Evolutionary conservation across 208 protist genomes (phyloP).

Genomic region (Trypanosoma lewisi): DNA sequence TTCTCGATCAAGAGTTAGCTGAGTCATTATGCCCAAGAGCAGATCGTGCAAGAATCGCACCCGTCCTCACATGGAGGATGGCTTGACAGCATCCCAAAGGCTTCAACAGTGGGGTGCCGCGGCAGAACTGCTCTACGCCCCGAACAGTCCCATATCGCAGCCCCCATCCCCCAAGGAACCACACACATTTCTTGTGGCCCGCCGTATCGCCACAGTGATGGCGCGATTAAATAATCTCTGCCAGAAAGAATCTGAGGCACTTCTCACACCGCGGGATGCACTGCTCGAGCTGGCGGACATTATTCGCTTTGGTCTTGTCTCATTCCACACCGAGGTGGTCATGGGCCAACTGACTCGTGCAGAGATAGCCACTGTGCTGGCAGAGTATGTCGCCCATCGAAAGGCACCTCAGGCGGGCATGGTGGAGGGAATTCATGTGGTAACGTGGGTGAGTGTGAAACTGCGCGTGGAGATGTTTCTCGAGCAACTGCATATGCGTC

Average conservation of each 20-base stretch:
- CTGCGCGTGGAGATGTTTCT: constrained; percentile 59
- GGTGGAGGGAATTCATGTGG: constrained; percentile 45
- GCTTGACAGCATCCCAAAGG: constrained; percentile 17
- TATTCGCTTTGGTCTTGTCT: constrained; percentile 41
- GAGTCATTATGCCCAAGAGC: constrained; percentile 15
- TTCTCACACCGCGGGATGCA: constrained; percentile 42
- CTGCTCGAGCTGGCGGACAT: constrained; percentile 52
- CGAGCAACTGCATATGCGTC: constrained; percentile 35
- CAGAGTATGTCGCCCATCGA: constrained; percentile 34
- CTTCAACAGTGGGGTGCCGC: constrained; percentile 29
- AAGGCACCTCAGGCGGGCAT: constrained; percentile 43
- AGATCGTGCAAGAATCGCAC: constrained; percentile 3
- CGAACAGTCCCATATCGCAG: constrained; percentile 20
- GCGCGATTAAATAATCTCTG: constrained; percentile 43
- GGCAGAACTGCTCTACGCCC: constrained; percentile 26
- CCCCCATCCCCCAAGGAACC: constrained; percentile 21
- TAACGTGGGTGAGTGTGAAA: constrained; percentile 62
- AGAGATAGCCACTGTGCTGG: constrained; percentile 18
- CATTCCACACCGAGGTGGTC: constrained; percentile 28
- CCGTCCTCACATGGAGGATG: constrained; percentile 18
- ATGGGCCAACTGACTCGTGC: constrained; percentile 5
- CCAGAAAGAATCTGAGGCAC: constrained; percentile 21
- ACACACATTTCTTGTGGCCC: constrained; percentile 40
- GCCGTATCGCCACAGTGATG: constrained; percentile 50
- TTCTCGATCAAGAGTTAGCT: neutral